Percentiles rank a stretch among this genome's conserved stretches.
phyloP scores from a whole-genome alignment of 352 stramenopile genomes.

The Blastocystis sp. region DNA sequence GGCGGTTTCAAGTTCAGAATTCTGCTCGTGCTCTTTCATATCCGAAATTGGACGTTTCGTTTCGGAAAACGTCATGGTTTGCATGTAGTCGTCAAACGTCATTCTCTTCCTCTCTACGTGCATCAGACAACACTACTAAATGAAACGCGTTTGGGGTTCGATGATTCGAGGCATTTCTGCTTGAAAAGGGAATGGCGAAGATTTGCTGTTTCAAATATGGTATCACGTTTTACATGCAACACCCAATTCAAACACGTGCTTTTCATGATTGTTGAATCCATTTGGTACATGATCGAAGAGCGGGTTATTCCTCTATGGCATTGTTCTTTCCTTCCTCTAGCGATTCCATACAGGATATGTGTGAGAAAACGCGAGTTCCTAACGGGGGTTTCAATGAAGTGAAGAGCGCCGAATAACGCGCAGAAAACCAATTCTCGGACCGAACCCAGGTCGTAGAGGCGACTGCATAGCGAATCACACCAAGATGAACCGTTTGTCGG shows the following conservation, averaged over 20 bases:
- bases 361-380: too few relatives aligned
- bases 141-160: conserved; percentile 11
- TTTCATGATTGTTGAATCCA: too few relatives aligned
- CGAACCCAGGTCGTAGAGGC: too few relatives aligned
- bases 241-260: too few relatives aligned
- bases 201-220: background rate
- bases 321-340: too few relatives aligned
- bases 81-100: conserved; percentile 45
- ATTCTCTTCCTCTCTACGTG: conserved; percentile 19
- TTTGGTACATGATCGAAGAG: too few relatives aligned
- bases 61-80: background rate
- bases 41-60: background rate
- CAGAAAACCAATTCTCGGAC: background rate
- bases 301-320: too few relatives aligned
- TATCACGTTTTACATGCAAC: too few relatives aligned
- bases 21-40: background rate
- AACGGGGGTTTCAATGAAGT: background rate
- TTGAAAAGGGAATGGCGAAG: conserved; percentile 51
- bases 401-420: background rate
- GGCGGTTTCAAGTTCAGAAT: conserved; percentile 41
- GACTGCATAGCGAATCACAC: background rate
- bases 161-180: conserved; percentile 55
- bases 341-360: too few relatives aligned
- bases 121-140: background rate
- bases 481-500: background rate